Percentiles rank a stretch among this genome's conserved stretches.
Evolutionary conservation across 192 early-diverging fungal species (phyloP).

Genomic region (Coemansia sp.): DNA sequence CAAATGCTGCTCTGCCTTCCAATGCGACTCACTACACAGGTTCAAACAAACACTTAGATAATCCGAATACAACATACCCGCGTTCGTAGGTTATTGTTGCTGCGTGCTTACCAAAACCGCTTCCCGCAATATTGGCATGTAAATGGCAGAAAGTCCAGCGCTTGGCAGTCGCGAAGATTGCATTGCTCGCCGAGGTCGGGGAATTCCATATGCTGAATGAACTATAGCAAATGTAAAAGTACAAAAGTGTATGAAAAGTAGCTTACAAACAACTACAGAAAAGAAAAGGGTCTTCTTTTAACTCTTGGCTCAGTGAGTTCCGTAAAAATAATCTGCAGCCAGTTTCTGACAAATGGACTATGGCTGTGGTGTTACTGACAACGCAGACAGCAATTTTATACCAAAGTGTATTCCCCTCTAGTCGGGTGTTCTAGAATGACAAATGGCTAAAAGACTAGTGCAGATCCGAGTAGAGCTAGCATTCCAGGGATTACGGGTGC

Average conservation of each 20-base stretch:
- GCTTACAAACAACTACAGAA: not conserved
- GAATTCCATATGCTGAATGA: conserved; percentile 59
- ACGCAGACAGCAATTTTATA: too few species aligned
- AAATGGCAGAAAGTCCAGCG: conserved; percentile 59
- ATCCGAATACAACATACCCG: too few species aligned
- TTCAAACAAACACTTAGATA: too few species aligned
- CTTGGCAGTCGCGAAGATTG: conserved; percentile 55
- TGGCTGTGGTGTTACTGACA: too few species aligned
- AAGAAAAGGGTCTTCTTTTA: not conserved
- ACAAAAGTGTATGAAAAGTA: not conserved
- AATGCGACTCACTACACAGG: conserved; percentile 67
- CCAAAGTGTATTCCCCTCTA: too few species aligned
- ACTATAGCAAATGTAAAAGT: not conserved
- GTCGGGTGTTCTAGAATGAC: too few species aligned
- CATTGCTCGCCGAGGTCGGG: conserved; percentile 70
- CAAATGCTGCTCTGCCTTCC: conserved; percentile 65
- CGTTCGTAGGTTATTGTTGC: not conserved
- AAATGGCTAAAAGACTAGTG: not conserved
- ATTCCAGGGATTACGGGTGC: not conserved
- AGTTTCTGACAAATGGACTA: not conserved
- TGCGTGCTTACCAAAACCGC: conserved; percentile 52
- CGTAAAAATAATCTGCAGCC: not conserved
- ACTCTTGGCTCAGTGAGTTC: not conserved
- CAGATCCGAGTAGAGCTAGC: not conserved
- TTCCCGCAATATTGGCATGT: conserved; percentile 49